Evolutionary conservation across 2,329 filamentous ascomycete genomes (phyloP), one percentile per base, ranked within the genome.

Genomic region (Delphinella strobiligena): DNA sequence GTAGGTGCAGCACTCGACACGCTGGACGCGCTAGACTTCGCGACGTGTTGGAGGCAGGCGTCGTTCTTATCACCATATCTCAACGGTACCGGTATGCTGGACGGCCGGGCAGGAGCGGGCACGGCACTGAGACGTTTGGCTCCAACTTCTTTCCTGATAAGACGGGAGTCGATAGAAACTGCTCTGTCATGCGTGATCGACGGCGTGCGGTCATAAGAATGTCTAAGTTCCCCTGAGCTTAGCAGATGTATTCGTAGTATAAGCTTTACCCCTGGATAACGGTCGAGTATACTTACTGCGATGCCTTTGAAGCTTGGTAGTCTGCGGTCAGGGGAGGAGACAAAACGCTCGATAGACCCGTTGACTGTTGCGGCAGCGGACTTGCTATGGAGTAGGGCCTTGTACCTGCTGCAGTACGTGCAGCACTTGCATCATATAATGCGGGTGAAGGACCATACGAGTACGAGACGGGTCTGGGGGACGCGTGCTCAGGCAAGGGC

Each of bases 401-500:
- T 33, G 47, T 45, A 15, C 41, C 41, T 17, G 49, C 48, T 15
- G 54, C 51, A 45, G 46, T 46, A 47, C 52, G 45, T 27, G 34
- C 31, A 42, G 36, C 32, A 33, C 22, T 27, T 7, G 12, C 12
- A 27, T 27, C 22, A 7, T n/a, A n/a, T n/a, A n/a, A n/a, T n/a
- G n/a, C n/a, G n/a, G n/a, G n/a, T n/a, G n/a, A n/a, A n/a, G 22
- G 22, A 27, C 22, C 22, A 12, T 27, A 12, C 22, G 7, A 27
- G 22, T 27, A 12, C 12, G 22, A 64, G 35, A 55, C 54, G 42
- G 66, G 59, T 40, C 68, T 55, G 46, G 69, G 64, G 37, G 68
- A 66, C 45, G 62, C 61, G 58, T 64, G 64, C 44, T 61, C 57
- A 45, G 71, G 72, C 45, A 75, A 56, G 50, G 72, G 70, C 54